A percentile compares a stretch with the other conserved stretches of the same genome.
phyloP scores from a whole-genome alignment of 2,329 filamentous ascomycete species.

The Phialophora expanda region DNA sequence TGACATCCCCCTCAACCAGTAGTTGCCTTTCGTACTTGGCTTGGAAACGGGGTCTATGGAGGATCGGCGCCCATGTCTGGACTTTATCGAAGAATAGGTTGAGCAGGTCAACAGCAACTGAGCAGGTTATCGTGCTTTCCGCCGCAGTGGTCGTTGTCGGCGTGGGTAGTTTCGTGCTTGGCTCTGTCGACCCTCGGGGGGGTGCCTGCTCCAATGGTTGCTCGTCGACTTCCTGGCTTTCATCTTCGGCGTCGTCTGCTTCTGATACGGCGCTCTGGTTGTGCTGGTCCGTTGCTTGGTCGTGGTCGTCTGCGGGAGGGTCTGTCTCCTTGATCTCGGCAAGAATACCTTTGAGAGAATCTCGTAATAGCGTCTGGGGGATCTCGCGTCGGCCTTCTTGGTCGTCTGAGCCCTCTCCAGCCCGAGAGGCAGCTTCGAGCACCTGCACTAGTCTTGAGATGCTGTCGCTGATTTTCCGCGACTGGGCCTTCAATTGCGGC shows the following conservation, averaged over 20 bases:
- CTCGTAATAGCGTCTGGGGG: constrained; percentile 22
- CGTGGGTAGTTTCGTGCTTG: constrained; percentile 7
- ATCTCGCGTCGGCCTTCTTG: constrained; percentile 20
- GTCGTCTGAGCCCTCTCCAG: constrained; percentile 7
- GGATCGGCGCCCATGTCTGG: constrained; percentile 82
- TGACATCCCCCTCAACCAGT: constrained; percentile 27
- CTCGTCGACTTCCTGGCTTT: constrained; percentile 16
- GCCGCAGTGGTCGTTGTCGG: constrained; percentile 3
- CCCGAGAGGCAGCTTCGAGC: constrained; percentile 28
- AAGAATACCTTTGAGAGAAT: constrained; percentile 28
- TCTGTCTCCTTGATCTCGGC: constrained; percentile 28
- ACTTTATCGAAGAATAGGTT: constrained; percentile 91
- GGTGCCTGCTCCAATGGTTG: constrained; percentile 3
- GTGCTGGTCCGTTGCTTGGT: neutral
- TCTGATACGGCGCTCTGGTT: constrained; percentile 6
- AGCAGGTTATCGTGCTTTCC: constrained; percentile 21
- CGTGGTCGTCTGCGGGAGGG: neutral
- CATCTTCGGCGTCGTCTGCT: constrained; percentile 21
- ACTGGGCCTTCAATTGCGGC: constrained; percentile 28
- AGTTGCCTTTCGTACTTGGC: constrained; percentile 23
- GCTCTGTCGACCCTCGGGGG: neutral
- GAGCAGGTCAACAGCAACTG: constrained; percentile 75
- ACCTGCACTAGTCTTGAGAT: constrained; percentile 27
- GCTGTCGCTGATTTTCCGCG: constrained; percentile 30
- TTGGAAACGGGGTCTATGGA: constrained; percentile 80